Conservation (phyloP, 1,284 basidiomycete species). For the Sutorius eximius region DNA sequence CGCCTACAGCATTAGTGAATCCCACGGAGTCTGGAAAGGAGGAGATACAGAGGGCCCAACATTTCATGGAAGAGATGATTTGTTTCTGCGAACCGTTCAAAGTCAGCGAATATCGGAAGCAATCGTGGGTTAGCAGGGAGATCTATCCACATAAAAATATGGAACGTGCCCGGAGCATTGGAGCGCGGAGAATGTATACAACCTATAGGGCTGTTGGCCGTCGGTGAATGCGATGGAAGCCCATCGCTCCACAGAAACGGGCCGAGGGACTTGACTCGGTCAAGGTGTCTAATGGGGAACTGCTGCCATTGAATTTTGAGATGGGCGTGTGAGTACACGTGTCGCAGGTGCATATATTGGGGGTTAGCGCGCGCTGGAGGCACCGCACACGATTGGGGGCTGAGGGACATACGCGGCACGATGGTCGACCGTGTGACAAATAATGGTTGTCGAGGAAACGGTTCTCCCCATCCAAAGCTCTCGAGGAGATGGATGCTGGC, state of each 20-base stretch:
- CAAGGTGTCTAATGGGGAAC: slow-evolving; percentile 19
- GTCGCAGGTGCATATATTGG: slow-evolving; percentile 29
- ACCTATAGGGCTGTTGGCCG: slow-evolving; percentile 3
- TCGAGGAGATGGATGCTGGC: not conserved
- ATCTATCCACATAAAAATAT: slow-evolving; percentile 22
- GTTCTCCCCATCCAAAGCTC: not conserved
- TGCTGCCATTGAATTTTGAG: slow-evolving; percentile 30
- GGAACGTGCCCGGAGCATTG: not conserved
- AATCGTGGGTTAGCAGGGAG: slow-evolving; percentile 11
- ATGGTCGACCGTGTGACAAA: not conserved
- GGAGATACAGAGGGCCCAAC: not conserved
- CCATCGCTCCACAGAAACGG: slow-evolving; percentile 19
- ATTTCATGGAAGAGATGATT: not conserved
- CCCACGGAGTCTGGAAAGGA: slow-evolving; percentile 12
- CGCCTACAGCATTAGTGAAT: slow-evolving; percentile 1
- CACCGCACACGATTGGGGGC: slow-evolving; percentile 1
- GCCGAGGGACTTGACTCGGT: slow-evolving; percentile 12
- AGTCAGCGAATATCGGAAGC: slow-evolving; percentile 32
- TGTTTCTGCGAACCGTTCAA: slow-evolving; percentile 11
- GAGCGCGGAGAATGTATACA: slow-evolving; percentile 5
- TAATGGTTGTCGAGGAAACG: slow-evolving; percentile 2
- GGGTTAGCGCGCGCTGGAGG: slow-evolving; percentile 31
- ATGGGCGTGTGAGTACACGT: slow-evolving; percentile 37
- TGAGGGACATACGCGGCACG: not conserved
- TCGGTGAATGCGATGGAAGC: slow-evolving; percentile 10